Conservation (phyloP, 768 basidiomycete genomes). For the Tulasnella sp. region DNA sequence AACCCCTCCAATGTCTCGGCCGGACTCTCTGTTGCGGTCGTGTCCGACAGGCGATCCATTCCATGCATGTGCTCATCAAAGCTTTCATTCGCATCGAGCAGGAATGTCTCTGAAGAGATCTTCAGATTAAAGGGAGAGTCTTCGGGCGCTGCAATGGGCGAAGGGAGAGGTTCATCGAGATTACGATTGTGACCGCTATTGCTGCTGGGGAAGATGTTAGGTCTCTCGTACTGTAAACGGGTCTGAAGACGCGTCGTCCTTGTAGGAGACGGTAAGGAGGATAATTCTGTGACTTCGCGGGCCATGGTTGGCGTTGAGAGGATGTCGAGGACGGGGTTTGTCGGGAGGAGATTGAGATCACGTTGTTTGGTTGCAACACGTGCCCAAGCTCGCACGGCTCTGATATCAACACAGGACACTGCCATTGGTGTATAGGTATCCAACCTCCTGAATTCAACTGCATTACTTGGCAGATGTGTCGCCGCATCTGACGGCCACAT, state of each 20-base stretch:
- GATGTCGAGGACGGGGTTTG: too few species aligned
- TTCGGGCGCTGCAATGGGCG: not conserved
- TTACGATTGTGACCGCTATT: not conserved
- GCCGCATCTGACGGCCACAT: too few species aligned
- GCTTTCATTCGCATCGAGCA: constrained; percentile 8
- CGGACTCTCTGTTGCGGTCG: too few species aligned
- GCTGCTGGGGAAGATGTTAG: not conserved
- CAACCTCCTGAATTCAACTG: too few species aligned
- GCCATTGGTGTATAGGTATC: too few species aligned
- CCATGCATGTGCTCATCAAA: not conserved
- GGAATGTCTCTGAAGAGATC: constrained; percentile 3
- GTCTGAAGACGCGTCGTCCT: too few species aligned
- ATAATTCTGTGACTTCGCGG: too few species aligned
- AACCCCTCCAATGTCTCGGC: too few species aligned
- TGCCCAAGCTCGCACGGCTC: not conserved
- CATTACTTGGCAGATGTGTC: too few species aligned
- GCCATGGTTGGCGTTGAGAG: too few species aligned
- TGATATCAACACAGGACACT: not conserved
- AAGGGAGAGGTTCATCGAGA: not conserved
- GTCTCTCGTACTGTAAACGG: too few species aligned
- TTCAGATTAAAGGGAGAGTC: constrained; percentile 3
- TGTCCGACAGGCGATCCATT: not conserved
- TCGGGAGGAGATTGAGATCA: not conserved
- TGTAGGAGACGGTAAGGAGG: too few species aligned
- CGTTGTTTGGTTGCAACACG: not conserved